Conservation (phyloP, 140 eudicot species). For the Erigeron philadelphicus region DNA sequence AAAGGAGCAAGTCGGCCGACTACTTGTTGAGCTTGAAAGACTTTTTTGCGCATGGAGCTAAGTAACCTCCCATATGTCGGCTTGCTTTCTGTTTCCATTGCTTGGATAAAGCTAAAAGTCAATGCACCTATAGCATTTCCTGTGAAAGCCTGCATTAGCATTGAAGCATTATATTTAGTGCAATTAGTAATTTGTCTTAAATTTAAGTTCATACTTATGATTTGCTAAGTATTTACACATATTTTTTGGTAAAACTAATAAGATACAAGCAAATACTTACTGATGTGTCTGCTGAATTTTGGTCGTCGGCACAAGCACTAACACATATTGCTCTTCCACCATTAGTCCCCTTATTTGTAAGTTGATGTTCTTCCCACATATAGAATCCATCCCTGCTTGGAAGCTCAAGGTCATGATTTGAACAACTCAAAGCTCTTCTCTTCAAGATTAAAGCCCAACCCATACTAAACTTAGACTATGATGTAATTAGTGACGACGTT, state of each 20-base stretch:
- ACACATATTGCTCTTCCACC: conserved; percentile 69
- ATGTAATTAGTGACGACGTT: no score
- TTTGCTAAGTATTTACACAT: not conserved
- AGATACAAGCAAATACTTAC: conserved; percentile 26
- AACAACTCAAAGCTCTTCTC: not conserved
- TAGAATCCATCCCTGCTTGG: conserved; percentile 43
- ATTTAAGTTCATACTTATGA: not conserved
- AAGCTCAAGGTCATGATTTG: not conserved
- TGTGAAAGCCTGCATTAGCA: conserved; percentile 50
- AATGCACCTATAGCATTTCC: conserved; percentile 65
- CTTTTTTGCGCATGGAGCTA: conserved; percentile 40
- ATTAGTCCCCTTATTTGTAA: conserved; percentile 49
- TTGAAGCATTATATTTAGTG: not conserved
- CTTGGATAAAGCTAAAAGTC: conserved; percentile 68
- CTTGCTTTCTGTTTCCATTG: conserved; percentile 46
- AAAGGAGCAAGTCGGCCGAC: conserved; percentile 33
- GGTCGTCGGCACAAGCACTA: conserved; percentile 71
- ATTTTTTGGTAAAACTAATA: not conserved
- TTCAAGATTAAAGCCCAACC: no score
- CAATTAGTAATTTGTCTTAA: not conserved
- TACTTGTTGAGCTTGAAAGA: conserved; percentile 37
- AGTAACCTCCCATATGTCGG: conserved; percentile 59
- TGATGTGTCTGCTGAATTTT: conserved; percentile 52
- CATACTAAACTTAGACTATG: no score
- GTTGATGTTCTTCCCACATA: conserved; percentile 56